These are phyloP conservation scores for Sporobolomyces roseus DNA, from an alignment of 768 basidiomycete genomes.

Conservation along the genomic window DNA sequence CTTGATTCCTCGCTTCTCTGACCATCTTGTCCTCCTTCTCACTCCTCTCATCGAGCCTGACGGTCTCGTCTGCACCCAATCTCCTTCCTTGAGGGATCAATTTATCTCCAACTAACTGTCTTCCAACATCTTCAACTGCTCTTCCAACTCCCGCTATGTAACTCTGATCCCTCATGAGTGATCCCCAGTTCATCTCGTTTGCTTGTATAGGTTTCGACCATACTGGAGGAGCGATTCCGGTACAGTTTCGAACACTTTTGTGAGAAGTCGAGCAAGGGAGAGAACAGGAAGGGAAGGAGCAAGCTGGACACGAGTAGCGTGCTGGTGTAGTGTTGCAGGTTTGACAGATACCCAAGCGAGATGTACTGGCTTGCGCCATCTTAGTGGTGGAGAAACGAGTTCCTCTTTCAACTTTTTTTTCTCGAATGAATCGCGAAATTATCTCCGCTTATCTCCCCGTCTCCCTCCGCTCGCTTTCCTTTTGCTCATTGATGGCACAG, in stretches of 20 bases:
- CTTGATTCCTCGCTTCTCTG: constrained; percentile 34
- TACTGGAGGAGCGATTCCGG: constrained; percentile 34
- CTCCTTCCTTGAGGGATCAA: constrained; percentile 33
- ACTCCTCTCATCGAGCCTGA: constrained; percentile 31
- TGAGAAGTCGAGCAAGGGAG: constrained; percentile 37
- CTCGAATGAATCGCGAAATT: no score
- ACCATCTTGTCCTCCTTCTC: constrained; percentile 38
- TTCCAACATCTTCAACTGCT: constrained; percentile 30
- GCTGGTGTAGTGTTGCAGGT: constrained; percentile 22
- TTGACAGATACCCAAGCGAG: constrained; percentile 28
- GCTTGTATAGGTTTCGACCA: constrained; percentile 19
- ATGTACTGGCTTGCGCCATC: constrained; percentile 9
- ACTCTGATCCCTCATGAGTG: constrained; percentile 38
- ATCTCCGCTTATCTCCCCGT: no score
- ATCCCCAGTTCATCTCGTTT: constrained; percentile 38
- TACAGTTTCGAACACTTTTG: constrained; percentile 27
- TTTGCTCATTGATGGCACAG: no score
- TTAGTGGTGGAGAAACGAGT: background rate
- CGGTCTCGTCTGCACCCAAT: constrained; percentile 4
- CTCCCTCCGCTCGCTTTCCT: no score
- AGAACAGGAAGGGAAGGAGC: constrained; percentile 36
- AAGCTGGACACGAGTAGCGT: constrained; percentile 38
- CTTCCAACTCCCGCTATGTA: constrained; percentile 38
- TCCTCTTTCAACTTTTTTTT: background rate
- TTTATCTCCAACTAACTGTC: constrained; percentile 27